Evolutionary conservation across 1,284 basidiomycete genomes (phyloP), one percentile per base, ranked within the genome.

Genomic region (Coniferiporia weirii): DNA sequence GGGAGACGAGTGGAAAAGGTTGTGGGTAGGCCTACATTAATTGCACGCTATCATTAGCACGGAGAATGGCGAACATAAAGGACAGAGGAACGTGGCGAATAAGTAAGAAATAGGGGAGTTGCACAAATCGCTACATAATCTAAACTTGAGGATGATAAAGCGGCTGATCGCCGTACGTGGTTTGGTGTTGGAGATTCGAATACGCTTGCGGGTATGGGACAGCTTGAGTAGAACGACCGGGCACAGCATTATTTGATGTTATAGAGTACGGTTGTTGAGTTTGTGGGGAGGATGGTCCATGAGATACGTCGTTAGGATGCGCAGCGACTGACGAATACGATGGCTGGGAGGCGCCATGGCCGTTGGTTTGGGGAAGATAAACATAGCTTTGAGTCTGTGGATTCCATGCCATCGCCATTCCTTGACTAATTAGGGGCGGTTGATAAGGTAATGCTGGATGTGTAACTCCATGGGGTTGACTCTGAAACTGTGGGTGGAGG

Each of bases 401-500:
- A 17, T 54, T 32, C 53, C 53, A 54, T 17, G 53, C 8, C 9
- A 20, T 20, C 20, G 52, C 36, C 38, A 12, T 48, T 38, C 15
- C 35, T 9, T 49, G 46, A 22, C 27, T 7, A 9, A 19, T 15
- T 6, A 19, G n/a, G 17, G 8, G 17, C 6, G 36, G 20, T 27
- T 51, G 56, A 38, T 32, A 38, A 45, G 50, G n/a, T 15, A 20
- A 43, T 15, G 48, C 3, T 10, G 53, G 17, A 48, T 48, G 20
- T 19, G 34, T 19, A 36, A 15, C 36, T 27, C 13, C 20, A 44
- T 36, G 38, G 8, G 50, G 27, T 19, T 58, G 56, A 40, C 48
- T 54, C 35, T 44, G 35, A 15, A 47, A 45, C 49, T 62, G 61
- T 44, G 56, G 48, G 51, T 56, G 44, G 55, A 62, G 64, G 35